Conservation (phyloP, 192 early-diverging fungal genomes). For the Gigaspora rosea region DNA sequence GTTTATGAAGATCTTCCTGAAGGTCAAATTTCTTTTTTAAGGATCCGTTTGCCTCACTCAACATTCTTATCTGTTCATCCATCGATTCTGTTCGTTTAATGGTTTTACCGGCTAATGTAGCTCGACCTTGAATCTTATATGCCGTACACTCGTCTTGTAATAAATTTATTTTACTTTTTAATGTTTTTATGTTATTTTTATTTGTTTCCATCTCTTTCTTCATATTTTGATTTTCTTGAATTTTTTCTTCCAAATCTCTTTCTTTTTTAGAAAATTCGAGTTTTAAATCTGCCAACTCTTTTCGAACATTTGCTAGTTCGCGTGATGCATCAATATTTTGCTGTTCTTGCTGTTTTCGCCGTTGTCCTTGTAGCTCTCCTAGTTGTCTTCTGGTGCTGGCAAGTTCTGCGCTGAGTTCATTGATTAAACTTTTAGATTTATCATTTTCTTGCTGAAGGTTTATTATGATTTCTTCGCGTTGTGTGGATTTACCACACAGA, state of each 20-base stretch:
- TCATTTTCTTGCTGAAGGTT: not conserved
- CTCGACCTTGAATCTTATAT: not conserved
- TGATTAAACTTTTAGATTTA: not conserved
- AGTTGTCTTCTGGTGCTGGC: not conserved
- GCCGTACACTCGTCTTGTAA: not conserved
- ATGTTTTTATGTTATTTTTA: not conserved
- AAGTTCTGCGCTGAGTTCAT: constrained; percentile 7
- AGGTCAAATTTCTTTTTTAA: not conserved
- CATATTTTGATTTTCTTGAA: not conserved
- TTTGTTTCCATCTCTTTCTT: constrained; percentile 8
- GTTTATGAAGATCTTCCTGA: too few species aligned
- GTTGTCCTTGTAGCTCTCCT: not conserved
- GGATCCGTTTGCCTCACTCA: not conserved
- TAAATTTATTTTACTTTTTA: not conserved
- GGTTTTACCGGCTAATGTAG: not conserved
- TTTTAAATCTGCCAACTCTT: not conserved
- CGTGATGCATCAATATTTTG: not conserved
- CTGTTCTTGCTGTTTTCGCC: not conserved
- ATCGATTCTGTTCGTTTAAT: not conserved
- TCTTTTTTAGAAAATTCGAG: not conserved
- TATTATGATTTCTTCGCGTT: not conserved
- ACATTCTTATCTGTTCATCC: not conserved
- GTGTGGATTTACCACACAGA: not conserved
- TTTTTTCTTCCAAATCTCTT: not conserved
- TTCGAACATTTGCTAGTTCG: not conserved